Evolutionary conservation across 139 green algal species (phyloP), one percentile per base, ranked within the genome.

Genomic region (Pseudopediastrum boryanum): DNA sequence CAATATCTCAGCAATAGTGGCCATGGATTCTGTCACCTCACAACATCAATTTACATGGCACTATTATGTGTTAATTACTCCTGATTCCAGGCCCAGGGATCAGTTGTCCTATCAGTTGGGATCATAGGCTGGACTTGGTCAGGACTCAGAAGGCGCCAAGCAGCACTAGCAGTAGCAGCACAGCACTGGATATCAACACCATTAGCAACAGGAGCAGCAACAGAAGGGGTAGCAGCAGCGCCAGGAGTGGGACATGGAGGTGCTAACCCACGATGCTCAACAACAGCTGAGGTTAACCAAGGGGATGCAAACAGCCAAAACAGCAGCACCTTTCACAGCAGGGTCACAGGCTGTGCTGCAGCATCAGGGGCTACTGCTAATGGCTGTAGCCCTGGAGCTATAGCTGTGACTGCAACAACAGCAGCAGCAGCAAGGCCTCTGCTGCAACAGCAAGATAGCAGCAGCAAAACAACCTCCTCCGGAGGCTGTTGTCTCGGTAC

Each of bases 381-480:
- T n/a, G n/a, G n/a, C n/a, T n/a, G n/a, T n/a, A n/a, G n/a, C n/a
- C n/a, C n/a, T n/a, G n/a, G n/a, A n/a, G n/a, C n/a, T n/a, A n/a
- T n/a, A n/a, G n/a, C n/a, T n/a, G n/a, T n/a, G n/a, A n/a, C n/a
- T n/a, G n/a, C n/a, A n/a, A 41, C 63, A 71, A 27, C 68, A 65
- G 48, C 21, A 31, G 29, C 68, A 38, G 66, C 46, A 58, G 41
- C 38, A 62, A 7, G 39, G 36, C 25, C 39, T 9, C 41, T 27
- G n/a, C 67, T 42, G 67, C 65, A 56, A 27, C 41, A 59, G 39
- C 41, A 56, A 43, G 65, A n/a, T 0, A 59, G 65, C 65, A 73
- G 39, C 23, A 10, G 36, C n/a, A 48, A 54, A 16, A n/a, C n/a
- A n/a, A n/a, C n/a, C n/a, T n/a, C n/a, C n/a, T n/a, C n/a, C n/a